A percentile compares a stretch with the other conserved stretches of the same genome.
phyloP scores from a whole-genome alignment of 768 basidiomycete species.

The Roridomyces roridus region DNA sequence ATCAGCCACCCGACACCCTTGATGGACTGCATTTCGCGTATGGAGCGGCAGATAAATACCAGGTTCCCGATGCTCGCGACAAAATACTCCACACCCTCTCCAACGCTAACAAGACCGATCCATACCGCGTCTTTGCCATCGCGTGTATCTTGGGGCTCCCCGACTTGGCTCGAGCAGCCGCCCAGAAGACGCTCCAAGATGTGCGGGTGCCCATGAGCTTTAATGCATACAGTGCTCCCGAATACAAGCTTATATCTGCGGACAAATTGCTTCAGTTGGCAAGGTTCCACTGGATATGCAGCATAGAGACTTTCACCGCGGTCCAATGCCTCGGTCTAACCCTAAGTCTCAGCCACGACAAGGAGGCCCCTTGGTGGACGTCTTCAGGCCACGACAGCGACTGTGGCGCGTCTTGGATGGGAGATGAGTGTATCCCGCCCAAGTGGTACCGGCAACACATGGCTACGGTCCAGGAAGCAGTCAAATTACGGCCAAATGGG shows the following conservation, averaged over 20 bases:
- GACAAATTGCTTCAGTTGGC: not conserved
- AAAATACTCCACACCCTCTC: not conserved
- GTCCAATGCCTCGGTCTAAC: no score
- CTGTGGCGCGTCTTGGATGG: no score
- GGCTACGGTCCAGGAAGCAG: not conserved
- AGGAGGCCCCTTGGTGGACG: no score
- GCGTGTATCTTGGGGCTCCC: no score
- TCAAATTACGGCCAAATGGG: not conserved
- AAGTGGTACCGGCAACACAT: no score
- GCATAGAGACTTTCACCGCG: not conserved
- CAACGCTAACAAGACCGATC: no score
- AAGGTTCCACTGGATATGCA: not conserved
- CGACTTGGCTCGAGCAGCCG: no score
- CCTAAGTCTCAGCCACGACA: no score
- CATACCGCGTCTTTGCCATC: no score
- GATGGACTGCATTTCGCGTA: not conserved
- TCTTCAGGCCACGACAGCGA: no score
- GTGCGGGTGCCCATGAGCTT: no score
- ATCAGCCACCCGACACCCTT: not conserved
- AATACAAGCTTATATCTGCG: not conserved
- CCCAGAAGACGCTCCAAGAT: not conserved
- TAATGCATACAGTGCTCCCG: not conserved
- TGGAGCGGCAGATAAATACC: not conserved
- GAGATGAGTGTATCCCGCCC: not conserved
- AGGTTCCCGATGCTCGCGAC: not conserved